Percentiles rank a stretch among this genome's conserved stretches.
Conservation (phyloP, 345 rosid species). For the Sonneratia caseolaris region DNA sequence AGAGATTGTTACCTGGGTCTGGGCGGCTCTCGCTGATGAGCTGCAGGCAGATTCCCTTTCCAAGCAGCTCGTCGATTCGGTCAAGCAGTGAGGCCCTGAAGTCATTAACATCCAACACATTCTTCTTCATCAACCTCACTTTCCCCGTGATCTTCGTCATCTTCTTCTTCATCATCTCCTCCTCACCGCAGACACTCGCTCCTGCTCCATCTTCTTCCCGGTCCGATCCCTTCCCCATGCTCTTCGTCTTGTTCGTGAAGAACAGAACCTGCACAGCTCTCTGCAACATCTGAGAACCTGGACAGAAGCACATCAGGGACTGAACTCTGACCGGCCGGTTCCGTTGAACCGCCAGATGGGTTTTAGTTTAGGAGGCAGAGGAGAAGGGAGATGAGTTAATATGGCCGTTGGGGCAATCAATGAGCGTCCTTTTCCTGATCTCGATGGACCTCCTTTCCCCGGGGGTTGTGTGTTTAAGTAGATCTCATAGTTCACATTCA, state of each 20-base stretch:
- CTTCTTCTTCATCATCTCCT: neutral
- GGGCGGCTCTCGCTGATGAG: conserved; percentile 5
- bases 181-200: neutral
- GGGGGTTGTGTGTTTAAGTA: neutral
- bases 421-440: neutral
- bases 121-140: conserved; percentile 13
- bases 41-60: conserved; percentile 5
- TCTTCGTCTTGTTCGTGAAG: neutral
- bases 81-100: conserved; percentile 9
- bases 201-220: neutral
- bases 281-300: neutral
- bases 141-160: neutral
- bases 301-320: neutral
- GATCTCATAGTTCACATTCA: neutral
- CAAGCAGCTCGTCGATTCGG: conserved; percentile 5
- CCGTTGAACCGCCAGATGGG: neutral
- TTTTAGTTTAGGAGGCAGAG: neutral
- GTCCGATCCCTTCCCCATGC: neutral
- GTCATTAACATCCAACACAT: conserved; percentile 11
- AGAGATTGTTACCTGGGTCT: conserved; percentile 4
- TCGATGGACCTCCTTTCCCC: neutral
- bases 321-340: neutral
- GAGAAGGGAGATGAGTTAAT: neutral
- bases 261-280: neutral
- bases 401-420: neutral